A percentile compares a stretch with the other conserved stretches of the same genome.
These are phyloP conservation scores for Coemansia sp. DNA, from an alignment of 192 early-diverging fungal species.

Conservation along the genomic window DNA sequence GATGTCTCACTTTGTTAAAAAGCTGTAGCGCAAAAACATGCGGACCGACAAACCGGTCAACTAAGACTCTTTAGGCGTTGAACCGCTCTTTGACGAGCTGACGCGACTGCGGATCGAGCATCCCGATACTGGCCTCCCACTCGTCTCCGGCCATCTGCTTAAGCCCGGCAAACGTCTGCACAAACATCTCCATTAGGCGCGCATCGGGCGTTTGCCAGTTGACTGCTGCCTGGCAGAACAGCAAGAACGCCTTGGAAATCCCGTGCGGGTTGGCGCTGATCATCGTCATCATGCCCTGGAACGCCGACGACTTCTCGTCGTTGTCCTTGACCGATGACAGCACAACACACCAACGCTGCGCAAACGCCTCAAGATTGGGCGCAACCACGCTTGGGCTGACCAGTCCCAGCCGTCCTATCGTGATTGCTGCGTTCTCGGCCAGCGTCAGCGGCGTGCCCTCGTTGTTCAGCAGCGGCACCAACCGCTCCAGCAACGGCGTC, in stretches of 20 bases:
- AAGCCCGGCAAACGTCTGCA: constrained; percentile 54
- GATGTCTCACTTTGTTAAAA: no score
- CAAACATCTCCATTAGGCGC: constrained; percentile 49
- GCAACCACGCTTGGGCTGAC: constrained; percentile 82
- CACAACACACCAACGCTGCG: constrained; percentile 78
- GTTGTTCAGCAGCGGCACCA: constrained; percentile 79
- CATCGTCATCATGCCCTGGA: constrained; percentile 91
- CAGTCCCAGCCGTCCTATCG: constrained; percentile 92
- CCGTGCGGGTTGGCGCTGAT: constrained; percentile 88
- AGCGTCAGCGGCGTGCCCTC: constrained; percentile 70
- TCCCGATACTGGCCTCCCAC: constrained; percentile 49
- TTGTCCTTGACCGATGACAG: constrained; percentile 87
- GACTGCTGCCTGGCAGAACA: constrained; percentile 79
- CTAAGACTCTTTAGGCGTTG: constrained; percentile 20
- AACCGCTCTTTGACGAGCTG: constrained; percentile 45
- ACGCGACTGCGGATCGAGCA: constrained; percentile 47
- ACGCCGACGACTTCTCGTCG: constrained; percentile 95
- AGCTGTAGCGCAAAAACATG: no score
- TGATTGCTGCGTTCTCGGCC: constrained; percentile 94
- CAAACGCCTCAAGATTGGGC: constrained; percentile 81
- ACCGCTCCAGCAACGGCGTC: constrained; percentile 73
- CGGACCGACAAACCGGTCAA: no score
- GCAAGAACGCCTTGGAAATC: constrained; percentile 66
- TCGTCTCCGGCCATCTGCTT: constrained; percentile 50
- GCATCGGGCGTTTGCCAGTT: constrained; percentile 68